Evolutionary conservation across 2,329 filamentous ascomycete genomes (phyloP).

Genomic region (Hymenoscyphus linearis): DNA sequence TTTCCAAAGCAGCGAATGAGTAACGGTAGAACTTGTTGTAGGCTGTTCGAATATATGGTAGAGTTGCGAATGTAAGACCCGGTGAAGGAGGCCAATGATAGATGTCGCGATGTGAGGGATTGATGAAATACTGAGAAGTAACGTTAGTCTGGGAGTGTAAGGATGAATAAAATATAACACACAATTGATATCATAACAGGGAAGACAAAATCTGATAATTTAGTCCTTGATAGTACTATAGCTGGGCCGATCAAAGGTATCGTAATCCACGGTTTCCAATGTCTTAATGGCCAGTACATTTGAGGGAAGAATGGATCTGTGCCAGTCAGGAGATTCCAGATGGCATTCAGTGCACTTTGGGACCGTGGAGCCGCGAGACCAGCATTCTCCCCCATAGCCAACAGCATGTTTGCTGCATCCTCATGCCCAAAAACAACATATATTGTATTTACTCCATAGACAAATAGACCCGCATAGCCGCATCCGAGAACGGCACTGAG

Average conservation of each 20-base stretch:
- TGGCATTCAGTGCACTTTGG: not conserved
- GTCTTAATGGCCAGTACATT: constrained; percentile 4
- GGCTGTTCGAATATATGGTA: constrained; percentile 59
- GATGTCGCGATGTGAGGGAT: constrained; percentile 16
- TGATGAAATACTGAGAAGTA: constrained; percentile 25
- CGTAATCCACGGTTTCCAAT: constrained; percentile 39
- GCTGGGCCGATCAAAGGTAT: constrained; percentile 63
- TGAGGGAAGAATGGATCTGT: constrained; percentile 28
- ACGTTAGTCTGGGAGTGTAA: not conserved
- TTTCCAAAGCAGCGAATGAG: constrained; percentile 26
- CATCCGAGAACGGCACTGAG: constrained; percentile 35
- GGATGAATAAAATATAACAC: constrained; percentile 11
- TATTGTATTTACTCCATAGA: constrained; percentile 58
- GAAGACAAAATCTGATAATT: constrained; percentile 47
- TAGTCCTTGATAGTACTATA: constrained; percentile 62
- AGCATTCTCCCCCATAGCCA: not conserved
- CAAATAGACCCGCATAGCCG: constrained; percentile 45
- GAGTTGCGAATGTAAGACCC: constrained; percentile 57
- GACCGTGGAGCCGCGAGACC: not conserved
- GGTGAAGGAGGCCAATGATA: constrained; percentile 49
- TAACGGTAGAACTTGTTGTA: constrained; percentile 56
- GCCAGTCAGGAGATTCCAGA: not conserved
- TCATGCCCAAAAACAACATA: constrained; percentile 60
- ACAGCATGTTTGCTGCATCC: constrained; percentile 40
- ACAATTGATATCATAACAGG: constrained; percentile 33